Base-by-base conservation (phyloP, 441 rosid genomes). In the Erysimum cheiri region DNA sequence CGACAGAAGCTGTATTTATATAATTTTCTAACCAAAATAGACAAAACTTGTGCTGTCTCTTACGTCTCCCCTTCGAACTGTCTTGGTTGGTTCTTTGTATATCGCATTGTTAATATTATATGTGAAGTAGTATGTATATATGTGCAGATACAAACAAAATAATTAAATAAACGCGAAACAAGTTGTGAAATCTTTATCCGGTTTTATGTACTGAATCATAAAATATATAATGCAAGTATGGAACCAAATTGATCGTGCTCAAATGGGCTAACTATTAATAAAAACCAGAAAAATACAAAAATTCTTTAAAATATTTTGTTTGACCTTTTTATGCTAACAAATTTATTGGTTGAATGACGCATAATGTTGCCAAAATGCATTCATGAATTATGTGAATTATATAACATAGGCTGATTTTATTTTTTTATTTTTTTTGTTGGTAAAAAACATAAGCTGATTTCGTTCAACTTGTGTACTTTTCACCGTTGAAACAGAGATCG, bases 401-500 rank as follows among this genome's bases (percentile, higher is more conserved):
- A 64, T 47, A 19, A 64, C 44, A 47, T 13, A n/a, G n/a, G n/a
- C n/a, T n/a, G n/a, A n/a, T n/a, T n/a, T n/a, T n/a, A n/a, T n/a
- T n/a, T n/a, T n/a, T n/a, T n/a, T n/a, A n/a, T n/a, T n/a, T n/a
- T n/a, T n/a, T n/a, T n/a, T n/a, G n/a, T n/a, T n/a, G n/a, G n/a
- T n/a, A n/a, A n/a, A n/a, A n/a, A n/a, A n/a, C n/a, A n/a, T n/a
- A 65, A 14, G 28, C 46, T 28, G 37, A 58, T 65, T 32, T 59
- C 29, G 54, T 32, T 60, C 57, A 60, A 67, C 57, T 73, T 67
- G 63, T 67, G 54, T 52, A 44, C 68, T 67, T 52, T 50, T 49
- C 72, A 40, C 72, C 72, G 67, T 66, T 66, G 48, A 73, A 50
- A 73, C 41, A 8, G 55, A 50, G 19, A 26, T 44, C 63, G 75